Percentiles rank a stretch among this genome's conserved stretches.
phyloP scores from a whole-genome alignment of 129 eudicot genomes.

The Sambucus nigra region DNA sequence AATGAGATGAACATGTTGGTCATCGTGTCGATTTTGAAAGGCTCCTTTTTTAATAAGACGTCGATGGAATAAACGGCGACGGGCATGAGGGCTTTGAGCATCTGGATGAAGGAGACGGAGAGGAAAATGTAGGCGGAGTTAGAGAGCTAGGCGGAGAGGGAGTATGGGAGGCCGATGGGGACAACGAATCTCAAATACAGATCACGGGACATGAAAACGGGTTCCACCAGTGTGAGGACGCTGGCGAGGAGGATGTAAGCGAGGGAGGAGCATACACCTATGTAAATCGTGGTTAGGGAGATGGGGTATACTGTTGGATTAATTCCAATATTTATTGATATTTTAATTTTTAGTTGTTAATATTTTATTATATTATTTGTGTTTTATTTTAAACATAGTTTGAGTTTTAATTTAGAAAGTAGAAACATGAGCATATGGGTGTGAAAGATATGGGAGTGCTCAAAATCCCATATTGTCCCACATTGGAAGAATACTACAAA shows the following conservation, averaged over 20 bases:
- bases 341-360: no score
- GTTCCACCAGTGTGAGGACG: conserved; percentile 24
- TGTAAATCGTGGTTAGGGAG: conserved; percentile 38
- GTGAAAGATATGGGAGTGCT: no score
- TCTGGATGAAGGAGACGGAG: conserved; percentile 39
- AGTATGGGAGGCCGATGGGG: conserved; percentile 38
- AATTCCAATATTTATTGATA: no score
- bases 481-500: no score
- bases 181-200: conserved; percentile 29
- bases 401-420: no score
- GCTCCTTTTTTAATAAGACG: conserved; percentile 27
- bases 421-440: no score
- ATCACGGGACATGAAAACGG: conserved; percentile 25
- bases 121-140: conserved; percentile 41
- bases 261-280: conserved; percentile 32
- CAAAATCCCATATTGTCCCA: no score
- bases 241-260: conserved; percentile 23
- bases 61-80: conserved; percentile 40
- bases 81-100: conserved; percentile 49
- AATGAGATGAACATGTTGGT: conserved; percentile 36
- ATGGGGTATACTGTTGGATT: no score
- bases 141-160: conserved; percentile 34
- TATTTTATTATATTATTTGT: no score
- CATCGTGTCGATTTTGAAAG: conserved; percentile 21
- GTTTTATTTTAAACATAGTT: no score